Percentiles rank a stretch among this genome's conserved stretches.
Conservation (phyloP, 768 basidiomycete genomes). For the Mycena latifolia region DNA sequence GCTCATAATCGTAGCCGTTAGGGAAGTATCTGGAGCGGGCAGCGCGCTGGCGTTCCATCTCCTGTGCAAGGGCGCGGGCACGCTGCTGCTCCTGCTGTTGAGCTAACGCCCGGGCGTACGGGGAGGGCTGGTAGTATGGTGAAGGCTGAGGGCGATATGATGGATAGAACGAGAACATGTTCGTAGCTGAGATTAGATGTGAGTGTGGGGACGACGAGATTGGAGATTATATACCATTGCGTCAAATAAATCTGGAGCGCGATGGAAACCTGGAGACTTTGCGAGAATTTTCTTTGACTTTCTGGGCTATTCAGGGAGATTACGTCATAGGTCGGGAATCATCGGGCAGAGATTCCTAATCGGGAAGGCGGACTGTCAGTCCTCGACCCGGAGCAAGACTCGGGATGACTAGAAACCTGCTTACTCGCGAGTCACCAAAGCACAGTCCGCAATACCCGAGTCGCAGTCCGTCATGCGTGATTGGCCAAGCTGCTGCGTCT, state of each 20-base stretch:
- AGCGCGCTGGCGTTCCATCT: constrained; percentile 49
- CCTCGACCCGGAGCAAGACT: too few species aligned
- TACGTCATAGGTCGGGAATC: constrained; percentile 14
- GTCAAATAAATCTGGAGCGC: constrained; percentile 9
- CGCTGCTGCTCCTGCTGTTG: constrained; percentile 40
- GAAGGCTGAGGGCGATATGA: constrained; percentile 30
- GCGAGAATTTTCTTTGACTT: constrained; percentile 9
- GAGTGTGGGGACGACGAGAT: not conserved
- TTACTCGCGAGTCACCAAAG: constrained; percentile 9
- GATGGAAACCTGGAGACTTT: constrained; percentile 1
- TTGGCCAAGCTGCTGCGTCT: constrained; percentile 1
- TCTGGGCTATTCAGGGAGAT: constrained; percentile 1
- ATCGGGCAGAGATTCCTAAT: constrained; percentile 8
- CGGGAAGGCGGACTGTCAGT: not conserved
- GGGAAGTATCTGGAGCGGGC: constrained; percentile 56
- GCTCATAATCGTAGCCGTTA: constrained; percentile 49
- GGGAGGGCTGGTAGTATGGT: constrained; percentile 44
- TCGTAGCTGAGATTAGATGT: constrained; percentile 25
- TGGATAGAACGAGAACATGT: constrained; percentile 30
- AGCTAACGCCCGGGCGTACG: constrained; percentile 34
- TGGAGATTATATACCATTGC: constrained; percentile 33
- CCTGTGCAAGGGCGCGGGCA: constrained; percentile 40
- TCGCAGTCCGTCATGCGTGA: constrained; percentile 10
- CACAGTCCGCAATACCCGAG: constrained; percentile 23
- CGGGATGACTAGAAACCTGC: constrained; percentile 9